phyloP scores from a whole-genome alignment of 768 basidiomycete genomes.

The Russula sp. region DNA sequence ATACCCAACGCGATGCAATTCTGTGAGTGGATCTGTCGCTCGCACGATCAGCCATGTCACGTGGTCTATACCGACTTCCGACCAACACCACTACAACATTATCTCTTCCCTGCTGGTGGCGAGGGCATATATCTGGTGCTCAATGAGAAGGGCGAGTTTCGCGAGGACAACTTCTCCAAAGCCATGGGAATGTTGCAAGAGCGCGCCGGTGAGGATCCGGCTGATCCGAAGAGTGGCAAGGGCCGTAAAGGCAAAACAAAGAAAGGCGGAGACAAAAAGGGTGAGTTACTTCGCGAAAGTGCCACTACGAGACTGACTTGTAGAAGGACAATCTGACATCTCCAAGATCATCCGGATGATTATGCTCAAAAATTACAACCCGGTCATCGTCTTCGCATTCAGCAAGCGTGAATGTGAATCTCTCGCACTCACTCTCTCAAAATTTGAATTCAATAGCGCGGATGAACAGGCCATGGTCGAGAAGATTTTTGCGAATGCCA shows the following conservation, averaged over 20 bases:
- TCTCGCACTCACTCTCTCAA: conserved; percentile 87
- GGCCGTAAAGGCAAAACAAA: conserved; percentile 89
- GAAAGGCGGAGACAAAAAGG: conserved; percentile 93
- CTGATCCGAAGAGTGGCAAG: conserved; percentile 79
- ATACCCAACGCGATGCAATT: conserved; percentile 99
- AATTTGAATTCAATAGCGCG: conserved; percentile 90
- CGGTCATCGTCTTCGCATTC: conserved; percentile 98
- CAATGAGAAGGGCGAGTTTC: conserved; percentile 97
- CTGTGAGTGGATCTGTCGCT: conserved; percentile 97
- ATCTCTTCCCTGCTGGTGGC: conserved; percentile 94
- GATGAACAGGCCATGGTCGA: conserved; percentile 87
- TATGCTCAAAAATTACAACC: conserved; percentile 95
- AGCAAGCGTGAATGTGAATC: conserved; percentile 97
- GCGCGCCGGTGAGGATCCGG: conserved; percentile 83
- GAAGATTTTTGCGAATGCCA: conserved; percentile 92
- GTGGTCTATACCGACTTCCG: conserved; percentile 99
- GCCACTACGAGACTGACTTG: conserved; percentile 18
- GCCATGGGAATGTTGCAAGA: conserved; percentile 95
- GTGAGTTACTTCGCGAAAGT: conserved; percentile 40
- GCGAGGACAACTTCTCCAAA: conserved; percentile 96
- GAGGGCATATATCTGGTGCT: conserved; percentile 98
- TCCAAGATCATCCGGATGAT: conserved; percentile 98
- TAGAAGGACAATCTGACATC: conserved; percentile 81
- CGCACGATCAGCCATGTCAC: conserved; percentile 96
- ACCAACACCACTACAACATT: conserved; percentile 96